These are phyloP conservation scores for Diaporthe batatas DNA, from an alignment of 2,329 filamentous ascomycete species.

Conservation along the genomic window DNA sequence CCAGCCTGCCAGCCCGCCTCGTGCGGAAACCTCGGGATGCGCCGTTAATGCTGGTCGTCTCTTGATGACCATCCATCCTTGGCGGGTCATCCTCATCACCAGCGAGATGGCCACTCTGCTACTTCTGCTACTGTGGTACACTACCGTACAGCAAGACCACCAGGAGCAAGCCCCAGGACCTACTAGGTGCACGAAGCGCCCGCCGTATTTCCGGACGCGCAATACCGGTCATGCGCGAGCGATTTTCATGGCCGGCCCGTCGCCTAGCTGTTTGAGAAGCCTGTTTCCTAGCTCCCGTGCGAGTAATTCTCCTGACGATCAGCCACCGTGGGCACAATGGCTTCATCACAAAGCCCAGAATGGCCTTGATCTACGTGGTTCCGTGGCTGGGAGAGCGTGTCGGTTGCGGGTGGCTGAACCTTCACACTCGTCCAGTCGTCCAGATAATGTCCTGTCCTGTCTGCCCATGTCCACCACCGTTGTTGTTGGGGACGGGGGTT, in stretches of 20 bases:
- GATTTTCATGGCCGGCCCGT: conserved; percentile 33
- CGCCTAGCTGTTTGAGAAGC: conserved; percentile 28
- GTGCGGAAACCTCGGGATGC: conserved; percentile 37
- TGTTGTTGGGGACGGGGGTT: conserved; percentile 2
- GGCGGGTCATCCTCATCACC: conserved; percentile 5
- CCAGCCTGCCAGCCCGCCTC: conserved; percentile 3
- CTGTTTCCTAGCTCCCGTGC: conserved; percentile 26
- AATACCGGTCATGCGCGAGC: conserved; percentile 28
- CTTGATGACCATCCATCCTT: neutral
- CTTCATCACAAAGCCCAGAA: neutral
- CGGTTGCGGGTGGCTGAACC: neutral
- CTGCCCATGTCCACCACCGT: neutral
- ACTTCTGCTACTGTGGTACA: neutral
- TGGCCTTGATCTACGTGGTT: conserved; percentile 1
- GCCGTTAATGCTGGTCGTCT: conserved; percentile 20
- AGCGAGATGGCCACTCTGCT: neutral
- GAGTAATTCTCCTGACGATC: conserved; percentile 33
- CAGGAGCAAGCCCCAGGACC: neutral
- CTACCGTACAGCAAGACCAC: neutral
- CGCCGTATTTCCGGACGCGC: conserved; percentile 14
- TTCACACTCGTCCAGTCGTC: neutral
- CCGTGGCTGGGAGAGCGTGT: conserved; percentile 14
- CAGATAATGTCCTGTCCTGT: neutral
- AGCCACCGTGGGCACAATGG: conserved; percentile 11
- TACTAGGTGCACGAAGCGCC: neutral